These are phyloP conservation scores for Drechslerella dactyloides DNA, from an alignment of 2,329 filamentous ascomycete genomes.

Conservation along the genomic window DNA sequence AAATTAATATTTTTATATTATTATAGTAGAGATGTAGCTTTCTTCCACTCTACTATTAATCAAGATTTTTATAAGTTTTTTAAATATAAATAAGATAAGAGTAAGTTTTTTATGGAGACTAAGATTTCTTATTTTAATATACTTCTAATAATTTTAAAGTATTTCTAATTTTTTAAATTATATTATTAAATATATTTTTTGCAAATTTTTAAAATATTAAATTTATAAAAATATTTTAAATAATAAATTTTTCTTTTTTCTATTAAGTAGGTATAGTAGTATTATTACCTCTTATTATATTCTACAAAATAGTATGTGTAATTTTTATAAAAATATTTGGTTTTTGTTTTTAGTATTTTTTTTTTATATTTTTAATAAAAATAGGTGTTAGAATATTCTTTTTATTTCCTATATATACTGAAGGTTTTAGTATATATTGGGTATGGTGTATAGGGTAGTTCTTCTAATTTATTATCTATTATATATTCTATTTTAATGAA, in stretches of 20 bases:
- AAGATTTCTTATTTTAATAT: neutral
- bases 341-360: neutral
- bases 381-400: neutral
- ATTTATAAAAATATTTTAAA: neutral
- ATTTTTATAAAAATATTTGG: neutral
- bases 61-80: neutral
- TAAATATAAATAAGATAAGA: neutral
- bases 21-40: neutral
- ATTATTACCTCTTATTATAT: neutral
- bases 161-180: neutral
- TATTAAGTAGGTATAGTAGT: neutral
- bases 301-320: no score
- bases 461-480: neutral
- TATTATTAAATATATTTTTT: neutral
- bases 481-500: neutral
- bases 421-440: neutral
- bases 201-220: neutral
- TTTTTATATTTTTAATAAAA: neutral
- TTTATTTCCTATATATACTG: neutral
- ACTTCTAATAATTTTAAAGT: neutral
- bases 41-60: neutral
- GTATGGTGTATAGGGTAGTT: neutral
- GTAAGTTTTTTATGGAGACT: neutral
- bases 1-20: neutral
- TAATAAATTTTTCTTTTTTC: neutral